These are phyloP conservation scores for Aspergillus saccharolyticus DNA, from an alignment of 495 filamentous ascomycete species.

Conservation along the genomic window DNA sequence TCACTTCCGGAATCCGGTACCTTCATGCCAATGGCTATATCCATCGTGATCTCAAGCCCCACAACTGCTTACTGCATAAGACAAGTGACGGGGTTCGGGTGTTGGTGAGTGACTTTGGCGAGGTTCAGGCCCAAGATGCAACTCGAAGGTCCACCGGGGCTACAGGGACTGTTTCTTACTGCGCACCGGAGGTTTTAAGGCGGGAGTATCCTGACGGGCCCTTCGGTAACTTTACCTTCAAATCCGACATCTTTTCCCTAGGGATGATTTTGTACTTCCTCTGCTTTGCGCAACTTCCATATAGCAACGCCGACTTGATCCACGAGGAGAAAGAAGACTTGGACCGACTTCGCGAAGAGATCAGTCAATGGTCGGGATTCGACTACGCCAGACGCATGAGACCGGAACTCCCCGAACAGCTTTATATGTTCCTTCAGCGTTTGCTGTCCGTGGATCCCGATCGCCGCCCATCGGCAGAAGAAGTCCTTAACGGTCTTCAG, in stretches of 20 bases:
- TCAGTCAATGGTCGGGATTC: slow-evolving; percentile 81
- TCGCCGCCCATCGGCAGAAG: slow-evolving; percentile 76
- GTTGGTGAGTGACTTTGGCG: slow-evolving; percentile 94
- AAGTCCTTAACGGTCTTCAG: slow-evolving; percentile 78
- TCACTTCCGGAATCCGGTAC: slow-evolving; percentile 84
- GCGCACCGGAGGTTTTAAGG: slow-evolving; percentile 86
- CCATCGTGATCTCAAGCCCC: slow-evolving; percentile 91
- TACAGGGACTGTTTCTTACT: slow-evolving; percentile 95
- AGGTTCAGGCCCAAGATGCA: slow-evolving; percentile 78
- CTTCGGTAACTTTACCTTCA: slow-evolving; percentile 88
- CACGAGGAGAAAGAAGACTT: slow-evolving; percentile 89
- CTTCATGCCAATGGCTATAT: slow-evolving; percentile 93
- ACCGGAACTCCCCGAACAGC: slow-evolving; percentile 76
- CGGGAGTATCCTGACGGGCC: slow-evolving; percentile 60
- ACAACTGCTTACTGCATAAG: slow-evolving; percentile 86
- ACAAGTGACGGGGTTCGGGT: slow-evolving; percentile 66
- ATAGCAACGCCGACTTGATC: slow-evolving; percentile 72
- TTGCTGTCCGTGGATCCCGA: slow-evolving; percentile 73
- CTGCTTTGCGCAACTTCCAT: slow-evolving; percentile 88
- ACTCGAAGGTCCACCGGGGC: slow-evolving; percentile 83
- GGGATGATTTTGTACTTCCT: slow-evolving; percentile 98
- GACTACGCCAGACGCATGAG: slow-evolving; percentile 66
- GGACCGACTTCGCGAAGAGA: slow-evolving; percentile 82
- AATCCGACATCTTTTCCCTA: slow-evolving; percentile 93
- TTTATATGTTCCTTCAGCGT: slow-evolving; percentile 78